Percentiles rank a stretch among this genome's conserved stretches.
These are phyloP conservation scores for Neostapfia colusana DNA, from an alignment of 176 grass and related monocot genomes.

Conservation along the genomic window DNA sequence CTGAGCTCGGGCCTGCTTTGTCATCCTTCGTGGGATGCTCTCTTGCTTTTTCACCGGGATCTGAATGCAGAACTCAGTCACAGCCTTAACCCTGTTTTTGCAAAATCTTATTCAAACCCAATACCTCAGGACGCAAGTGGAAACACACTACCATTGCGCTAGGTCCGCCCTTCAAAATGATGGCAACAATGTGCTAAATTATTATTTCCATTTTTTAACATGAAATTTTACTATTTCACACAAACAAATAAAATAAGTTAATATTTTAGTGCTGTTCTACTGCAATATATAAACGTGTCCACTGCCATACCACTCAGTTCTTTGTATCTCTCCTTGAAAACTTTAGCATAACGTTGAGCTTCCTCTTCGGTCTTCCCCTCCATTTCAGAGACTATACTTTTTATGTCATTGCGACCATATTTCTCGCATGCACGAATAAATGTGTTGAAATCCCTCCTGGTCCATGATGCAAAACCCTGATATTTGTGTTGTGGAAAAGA, in stretches of 20 bases:
- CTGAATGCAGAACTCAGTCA: too few relatives aligned
- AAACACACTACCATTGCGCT: too few relatives aligned
- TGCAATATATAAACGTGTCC: background rate
- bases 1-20: too few relatives aligned
- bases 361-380: conserved; percentile 97
- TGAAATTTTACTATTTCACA: background rate
- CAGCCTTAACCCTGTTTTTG: too few relatives aligned
- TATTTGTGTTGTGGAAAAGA: background rate
- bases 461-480: conserved; percentile 96
- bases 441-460: conserved; percentile 89
- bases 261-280: background rate
- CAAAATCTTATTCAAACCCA: too few relatives aligned
- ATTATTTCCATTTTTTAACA: background rate
- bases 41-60: too few relatives aligned
- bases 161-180: too few relatives aligned
- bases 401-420: conserved; percentile 92
- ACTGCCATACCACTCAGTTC: conserved; percentile 76
- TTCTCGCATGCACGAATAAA: conserved; percentile 97
- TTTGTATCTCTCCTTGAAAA: conserved; percentile 91
- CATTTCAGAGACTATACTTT: conserved; percentile 86
- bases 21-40: too few relatives aligned
- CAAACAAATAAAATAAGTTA: background rate
- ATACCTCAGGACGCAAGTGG: too few relatives aligned
- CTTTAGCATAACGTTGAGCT: conserved; percentile 81
- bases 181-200: too few relatives aligned